Conservation (phyloP, 306 rosid genomes). For the Leucaena leucocephala region DNA sequence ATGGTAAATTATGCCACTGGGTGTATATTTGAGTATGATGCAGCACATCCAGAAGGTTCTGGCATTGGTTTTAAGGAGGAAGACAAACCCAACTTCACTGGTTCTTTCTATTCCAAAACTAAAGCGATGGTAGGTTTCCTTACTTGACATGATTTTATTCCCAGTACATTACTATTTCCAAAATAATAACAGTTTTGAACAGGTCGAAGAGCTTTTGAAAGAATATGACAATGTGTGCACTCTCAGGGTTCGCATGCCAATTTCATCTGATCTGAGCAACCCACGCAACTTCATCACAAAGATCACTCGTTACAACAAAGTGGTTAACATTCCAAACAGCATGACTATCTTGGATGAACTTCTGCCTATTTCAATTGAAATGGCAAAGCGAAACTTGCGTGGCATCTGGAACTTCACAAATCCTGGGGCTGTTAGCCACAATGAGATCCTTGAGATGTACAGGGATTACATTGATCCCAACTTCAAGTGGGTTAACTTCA, state of each 20-base stretch:
- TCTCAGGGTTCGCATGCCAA: constrained; percentile 89
- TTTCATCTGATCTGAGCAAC: constrained; percentile 82
- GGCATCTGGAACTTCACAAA: constrained; percentile 96
- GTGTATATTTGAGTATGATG: constrained; percentile 84
- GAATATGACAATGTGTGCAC: constrained; percentile 93
- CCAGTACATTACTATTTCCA: constrained; percentile 5
- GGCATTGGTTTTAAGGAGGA: constrained; percentile 90
- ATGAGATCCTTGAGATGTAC: constrained; percentile 89
- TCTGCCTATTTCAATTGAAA: constrained; percentile 79
- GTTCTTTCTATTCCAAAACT: constrained; percentile 91
- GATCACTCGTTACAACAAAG: constrained; percentile 83
- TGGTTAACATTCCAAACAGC: constrained; percentile 91
- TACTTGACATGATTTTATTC: constrained; percentile 25
- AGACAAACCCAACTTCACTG: constrained; percentile 77
- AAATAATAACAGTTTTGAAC: constrained; percentile 22
- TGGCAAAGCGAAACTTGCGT: constrained; percentile 84
- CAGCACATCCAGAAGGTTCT: constrained; percentile 81
- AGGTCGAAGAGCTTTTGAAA: constrained; percentile 89
- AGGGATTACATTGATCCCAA: constrained; percentile 65
- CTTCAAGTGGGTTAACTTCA: constrained; percentile 79
- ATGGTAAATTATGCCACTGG: constrained; percentile 86
- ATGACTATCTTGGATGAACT: constrained; percentile 90
- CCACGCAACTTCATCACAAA: constrained; percentile 91
- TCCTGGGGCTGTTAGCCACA: constrained; percentile 88
- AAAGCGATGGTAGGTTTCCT: constrained; percentile 76